These are phyloP conservation scores for Abelmoschus esculentus DNA, from an alignment of 345 rosid genomes.

Conservation along the genomic window DNA sequence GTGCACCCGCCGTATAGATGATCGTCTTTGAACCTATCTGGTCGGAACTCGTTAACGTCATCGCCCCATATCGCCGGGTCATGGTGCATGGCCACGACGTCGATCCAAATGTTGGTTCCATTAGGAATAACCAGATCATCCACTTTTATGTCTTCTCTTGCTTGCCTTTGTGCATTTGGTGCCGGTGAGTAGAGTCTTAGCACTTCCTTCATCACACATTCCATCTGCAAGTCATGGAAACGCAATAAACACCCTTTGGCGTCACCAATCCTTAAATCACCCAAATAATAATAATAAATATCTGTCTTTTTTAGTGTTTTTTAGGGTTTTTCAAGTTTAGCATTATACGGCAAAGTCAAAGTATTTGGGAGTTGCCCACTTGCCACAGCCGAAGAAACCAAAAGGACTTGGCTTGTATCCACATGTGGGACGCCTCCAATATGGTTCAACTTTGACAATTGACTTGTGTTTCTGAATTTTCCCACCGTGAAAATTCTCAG, in stretches of 20 bases:
- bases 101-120: slow-evolving; percentile 88
- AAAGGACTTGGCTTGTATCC: neutral
- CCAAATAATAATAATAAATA: neutral
- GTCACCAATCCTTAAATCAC: neutral
- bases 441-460: neutral
- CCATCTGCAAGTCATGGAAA: slow-evolving; percentile 48
- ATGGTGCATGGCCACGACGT: slow-evolving; percentile 88
- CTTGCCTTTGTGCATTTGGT: slow-evolving; percentile 81
- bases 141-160: slow-evolving; percentile 48
- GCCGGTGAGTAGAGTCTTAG: slow-evolving; percentile 70
- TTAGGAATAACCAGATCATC: slow-evolving; percentile 39
- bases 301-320: too few species aligned
- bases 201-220: slow-evolving; percentile 83
- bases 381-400: neutral
- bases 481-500: neutral
- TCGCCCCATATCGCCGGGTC: slow-evolving; percentile 73
- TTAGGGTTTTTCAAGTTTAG: too few species aligned
- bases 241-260: neutral
- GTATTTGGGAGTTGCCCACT: too few species aligned
- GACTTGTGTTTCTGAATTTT: neutral
- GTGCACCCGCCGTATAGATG: slow-evolving; percentile 66
- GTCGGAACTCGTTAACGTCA: slow-evolving; percentile 62
- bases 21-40: slow-evolving; percentile 68
- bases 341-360: too few species aligned
- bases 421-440: neutral